Percentiles rank a stretch among this genome's conserved stretches.
Conservation (phyloP, 1,284 basidiomycete genomes). For the Leccinum angustisporum region DNA sequence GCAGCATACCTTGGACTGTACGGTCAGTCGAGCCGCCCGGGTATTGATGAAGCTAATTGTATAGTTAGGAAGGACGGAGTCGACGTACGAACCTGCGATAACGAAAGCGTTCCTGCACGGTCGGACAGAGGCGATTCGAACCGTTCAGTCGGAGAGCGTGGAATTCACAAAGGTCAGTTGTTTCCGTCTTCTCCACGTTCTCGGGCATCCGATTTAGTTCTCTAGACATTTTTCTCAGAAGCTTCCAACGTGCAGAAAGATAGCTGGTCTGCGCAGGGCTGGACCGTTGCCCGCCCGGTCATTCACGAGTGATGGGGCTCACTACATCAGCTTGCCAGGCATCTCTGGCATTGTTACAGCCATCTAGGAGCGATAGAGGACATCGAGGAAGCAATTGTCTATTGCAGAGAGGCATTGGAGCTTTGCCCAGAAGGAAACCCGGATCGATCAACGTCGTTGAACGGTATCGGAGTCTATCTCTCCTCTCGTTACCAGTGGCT, state of each 20-base stretch:
- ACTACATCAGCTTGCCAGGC: too few species aligned
- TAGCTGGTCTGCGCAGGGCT: conserved; percentile 70
- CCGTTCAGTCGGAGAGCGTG: conserved; percentile 85
- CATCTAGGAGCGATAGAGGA: too few species aligned
- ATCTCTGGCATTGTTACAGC: too few species aligned
- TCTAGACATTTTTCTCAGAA: conserved; percentile 84
- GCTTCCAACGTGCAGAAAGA: conserved; percentile 67
- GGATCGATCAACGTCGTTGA: too few species aligned
- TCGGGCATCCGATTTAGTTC: neutral
- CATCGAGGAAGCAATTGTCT: too few species aligned
- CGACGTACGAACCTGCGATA: conserved; percentile 98
- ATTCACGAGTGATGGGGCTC: too few species aligned
- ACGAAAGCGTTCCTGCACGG: conserved; percentile 95
- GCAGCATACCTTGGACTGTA: conserved; percentile 95
- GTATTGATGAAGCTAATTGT: neutral
- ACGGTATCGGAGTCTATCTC: too few species aligned
- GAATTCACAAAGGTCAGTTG: conserved; percentile 73
- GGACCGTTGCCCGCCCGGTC: too few species aligned
- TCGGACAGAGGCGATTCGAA: conserved; percentile 92
- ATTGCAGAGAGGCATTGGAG: too few species aligned
- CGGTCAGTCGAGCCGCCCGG: conserved; percentile 44
- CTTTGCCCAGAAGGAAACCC: too few species aligned
- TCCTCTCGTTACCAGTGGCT: too few species aligned
- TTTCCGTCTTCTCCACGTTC: neutral
- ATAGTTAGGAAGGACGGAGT: conserved; percentile 75